Conservation (phyloP, 495 filamentous ascomycete species). For the Daldinia decipiens region DNA sequence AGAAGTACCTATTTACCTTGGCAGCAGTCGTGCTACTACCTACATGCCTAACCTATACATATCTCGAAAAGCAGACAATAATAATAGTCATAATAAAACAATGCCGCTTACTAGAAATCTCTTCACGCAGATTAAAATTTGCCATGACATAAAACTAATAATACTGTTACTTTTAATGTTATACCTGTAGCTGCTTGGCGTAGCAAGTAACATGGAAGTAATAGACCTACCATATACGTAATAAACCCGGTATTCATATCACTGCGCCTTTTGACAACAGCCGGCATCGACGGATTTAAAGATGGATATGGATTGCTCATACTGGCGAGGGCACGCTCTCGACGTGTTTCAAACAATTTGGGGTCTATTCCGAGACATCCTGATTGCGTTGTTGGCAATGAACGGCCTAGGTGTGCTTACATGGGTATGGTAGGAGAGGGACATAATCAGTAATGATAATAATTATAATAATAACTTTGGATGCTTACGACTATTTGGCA, state of each 20-base stretch:
- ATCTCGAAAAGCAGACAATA: not conserved
- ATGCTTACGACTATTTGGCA: constrained; percentile 22
- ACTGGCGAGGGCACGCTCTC: constrained; percentile 7
- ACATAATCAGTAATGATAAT: constrained; percentile 4
- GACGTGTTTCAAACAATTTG: constrained; percentile 29
- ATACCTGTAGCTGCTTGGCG: constrained; percentile 20
- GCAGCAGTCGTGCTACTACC: not conserved
- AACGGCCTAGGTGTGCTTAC: constrained; percentile 21
- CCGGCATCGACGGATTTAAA: constrained; percentile 35
- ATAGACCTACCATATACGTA: constrained; percentile 19
- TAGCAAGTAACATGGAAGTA: constrained; percentile 3
- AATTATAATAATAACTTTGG: constrained; percentile 1
- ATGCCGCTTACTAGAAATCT: constrained; percentile 1
- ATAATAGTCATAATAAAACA: constrained; percentile 1
- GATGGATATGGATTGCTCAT: constrained; percentile 27
- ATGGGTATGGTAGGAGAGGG: constrained; percentile 15
- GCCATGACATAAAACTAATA: constrained; percentile 4
- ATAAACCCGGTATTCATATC: constrained; percentile 19
- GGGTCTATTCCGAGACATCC: constrained; percentile 35
- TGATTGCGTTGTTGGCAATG: constrained; percentile 6
- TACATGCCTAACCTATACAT: not conserved
- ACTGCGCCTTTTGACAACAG: constrained; percentile 36
- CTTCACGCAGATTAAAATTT: not conserved
- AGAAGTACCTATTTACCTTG: not conserved
- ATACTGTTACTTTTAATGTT: constrained; percentile 15